Conservation (phyloP, 345 rosid genomes). For the Eucalyptus caleyi region DNA sequence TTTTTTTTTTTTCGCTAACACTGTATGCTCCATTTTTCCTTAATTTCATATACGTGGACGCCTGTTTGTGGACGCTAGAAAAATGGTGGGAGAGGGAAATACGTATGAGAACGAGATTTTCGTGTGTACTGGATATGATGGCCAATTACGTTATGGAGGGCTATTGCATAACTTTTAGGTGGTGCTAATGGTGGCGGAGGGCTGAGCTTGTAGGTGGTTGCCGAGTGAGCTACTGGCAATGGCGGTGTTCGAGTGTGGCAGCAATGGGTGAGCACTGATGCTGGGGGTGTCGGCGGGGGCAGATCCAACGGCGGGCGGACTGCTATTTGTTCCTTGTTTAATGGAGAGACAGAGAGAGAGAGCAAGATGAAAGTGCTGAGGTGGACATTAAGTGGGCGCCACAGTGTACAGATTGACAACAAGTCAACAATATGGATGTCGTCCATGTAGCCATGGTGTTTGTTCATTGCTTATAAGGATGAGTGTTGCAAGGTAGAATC, state of each 20-base stretch:
- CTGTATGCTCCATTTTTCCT: background rate
- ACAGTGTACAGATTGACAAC: rapidly evolving
- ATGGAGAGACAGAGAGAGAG: background rate
- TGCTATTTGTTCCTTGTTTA: rapidly evolving
- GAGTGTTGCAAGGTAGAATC: no score
- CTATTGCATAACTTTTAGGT: background rate
- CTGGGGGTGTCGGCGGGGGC: rapidly evolving
- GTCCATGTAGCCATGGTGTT: no score
- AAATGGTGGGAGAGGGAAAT: background rate
- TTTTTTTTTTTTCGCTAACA: background rate
- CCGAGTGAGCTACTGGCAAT: background rate
- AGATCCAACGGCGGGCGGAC: rapidly evolving
- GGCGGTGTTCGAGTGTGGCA: background rate
- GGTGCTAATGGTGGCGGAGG: background rate
- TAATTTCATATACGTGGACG: background rate
- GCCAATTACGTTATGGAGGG: background rate
- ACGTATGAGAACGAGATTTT: background rate
- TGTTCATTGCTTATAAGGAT: no score
- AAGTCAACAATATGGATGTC: background rate
- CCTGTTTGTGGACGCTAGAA: background rate
- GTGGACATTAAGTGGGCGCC: background rate
- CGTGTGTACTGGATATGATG: background rate
- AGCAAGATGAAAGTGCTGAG: background rate
- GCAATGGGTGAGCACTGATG: rapidly evolving
- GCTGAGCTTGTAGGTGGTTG: background rate